Percentiles rank a stretch among this genome's conserved stretches.
phyloP scores from a whole-genome alignment of 352 stramenopile genomes.

The Phytophthora constricta region DNA sequence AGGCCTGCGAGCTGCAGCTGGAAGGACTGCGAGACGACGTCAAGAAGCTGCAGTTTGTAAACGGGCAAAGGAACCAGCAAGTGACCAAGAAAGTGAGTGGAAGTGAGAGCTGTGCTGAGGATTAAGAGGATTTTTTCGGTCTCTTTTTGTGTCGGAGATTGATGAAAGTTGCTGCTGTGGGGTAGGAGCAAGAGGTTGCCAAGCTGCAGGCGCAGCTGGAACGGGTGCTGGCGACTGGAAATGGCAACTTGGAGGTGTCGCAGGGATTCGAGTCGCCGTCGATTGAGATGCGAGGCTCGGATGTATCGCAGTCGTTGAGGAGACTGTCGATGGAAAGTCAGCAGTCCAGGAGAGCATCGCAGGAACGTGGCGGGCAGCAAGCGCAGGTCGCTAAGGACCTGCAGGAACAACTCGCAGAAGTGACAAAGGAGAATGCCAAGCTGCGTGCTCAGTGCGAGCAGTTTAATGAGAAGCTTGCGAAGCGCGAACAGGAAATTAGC shows the following conservation, averaged over 20 bases:
- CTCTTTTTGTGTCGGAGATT: not conserved
- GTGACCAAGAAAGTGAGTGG: conserved; percentile 58
- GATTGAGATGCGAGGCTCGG: conserved; percentile 42
- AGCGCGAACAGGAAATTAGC: conserved; percentile 77
- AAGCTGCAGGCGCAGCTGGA: conserved; percentile 78
- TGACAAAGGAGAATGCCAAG: conserved; percentile 57
- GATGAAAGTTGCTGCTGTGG: not conserved
- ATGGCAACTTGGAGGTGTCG: conserved; percentile 15
- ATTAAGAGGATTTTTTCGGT: not conserved
- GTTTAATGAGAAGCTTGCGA: conserved; percentile 60
- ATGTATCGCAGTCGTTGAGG: conserved; percentile 25
- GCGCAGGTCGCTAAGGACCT: conserved; percentile 48
- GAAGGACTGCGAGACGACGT: conserved; percentile 77
- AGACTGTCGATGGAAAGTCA: conserved; percentile 35
- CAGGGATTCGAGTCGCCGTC: conserved; percentile 19
- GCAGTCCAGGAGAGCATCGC: conserved; percentile 23
- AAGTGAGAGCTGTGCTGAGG: conserved; percentile 4
- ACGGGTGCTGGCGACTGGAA: conserved; percentile 48
- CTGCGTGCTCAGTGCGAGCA: conserved; percentile 43
- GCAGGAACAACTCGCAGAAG: conserved; percentile 50
- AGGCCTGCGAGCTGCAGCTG: conserved; percentile 65
- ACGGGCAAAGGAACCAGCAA: conserved; percentile 60
- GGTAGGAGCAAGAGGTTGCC: conserved; percentile 61
- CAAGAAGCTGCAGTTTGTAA: conserved; percentile 75
- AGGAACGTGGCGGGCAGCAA: conserved; percentile 25